These are phyloP conservation scores for Sugiyamaella americana DNA, from an alignment of 805 yeast species.

Conservation along the genomic window DNA sequence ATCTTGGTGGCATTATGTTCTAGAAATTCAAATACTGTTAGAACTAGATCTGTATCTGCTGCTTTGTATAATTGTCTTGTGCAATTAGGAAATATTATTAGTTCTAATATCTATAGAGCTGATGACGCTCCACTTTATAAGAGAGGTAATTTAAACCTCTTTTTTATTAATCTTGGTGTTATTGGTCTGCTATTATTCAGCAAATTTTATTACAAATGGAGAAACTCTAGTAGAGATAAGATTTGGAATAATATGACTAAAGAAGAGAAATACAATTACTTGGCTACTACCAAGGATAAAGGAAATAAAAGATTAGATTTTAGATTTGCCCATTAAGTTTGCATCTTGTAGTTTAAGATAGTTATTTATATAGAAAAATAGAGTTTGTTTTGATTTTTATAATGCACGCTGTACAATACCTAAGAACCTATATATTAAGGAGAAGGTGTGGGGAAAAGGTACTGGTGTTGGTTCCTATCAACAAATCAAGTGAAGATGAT, in stretches of 20 bases:
- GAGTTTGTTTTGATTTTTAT: too few species aligned
- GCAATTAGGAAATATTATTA: slow-evolving; percentile 50
- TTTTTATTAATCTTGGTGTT: slow-evolving; percentile 24
- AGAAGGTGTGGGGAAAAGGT: too few species aligned
- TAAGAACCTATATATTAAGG: too few species aligned
- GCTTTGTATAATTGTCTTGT: slow-evolving; percentile 60
- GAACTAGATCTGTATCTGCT: slow-evolving; percentile 59
- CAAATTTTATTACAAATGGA: slow-evolving; percentile 30
- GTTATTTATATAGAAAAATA: too few species aligned
- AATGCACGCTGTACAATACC: too few species aligned
- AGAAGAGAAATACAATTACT: slow-evolving; percentile 47
- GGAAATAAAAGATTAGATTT: slow-evolving; percentile 59
- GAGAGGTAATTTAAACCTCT: slow-evolving; percentile 44
- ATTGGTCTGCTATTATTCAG: slow-evolving; percentile 21
- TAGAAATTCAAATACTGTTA: slow-evolving; percentile 53
- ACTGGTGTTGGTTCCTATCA: too few species aligned
- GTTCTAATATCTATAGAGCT: slow-evolving; percentile 50
- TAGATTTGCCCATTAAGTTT: slow-evolving; percentile 34
- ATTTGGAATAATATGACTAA: slow-evolving; percentile 47
- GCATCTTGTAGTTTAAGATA: too few species aligned
- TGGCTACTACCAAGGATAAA: slow-evolving; percentile 40
- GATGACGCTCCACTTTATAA: slow-evolving; percentile 57
- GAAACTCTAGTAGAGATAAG: slow-evolving; percentile 33
- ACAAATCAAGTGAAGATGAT: too few species aligned
- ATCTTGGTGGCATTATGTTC: slow-evolving; percentile 57